These are phyloP conservation scores for Chaetomium tenue DNA, from an alignment of 495 filamentous ascomycete genomes.

Conservation along the genomic window DNA sequence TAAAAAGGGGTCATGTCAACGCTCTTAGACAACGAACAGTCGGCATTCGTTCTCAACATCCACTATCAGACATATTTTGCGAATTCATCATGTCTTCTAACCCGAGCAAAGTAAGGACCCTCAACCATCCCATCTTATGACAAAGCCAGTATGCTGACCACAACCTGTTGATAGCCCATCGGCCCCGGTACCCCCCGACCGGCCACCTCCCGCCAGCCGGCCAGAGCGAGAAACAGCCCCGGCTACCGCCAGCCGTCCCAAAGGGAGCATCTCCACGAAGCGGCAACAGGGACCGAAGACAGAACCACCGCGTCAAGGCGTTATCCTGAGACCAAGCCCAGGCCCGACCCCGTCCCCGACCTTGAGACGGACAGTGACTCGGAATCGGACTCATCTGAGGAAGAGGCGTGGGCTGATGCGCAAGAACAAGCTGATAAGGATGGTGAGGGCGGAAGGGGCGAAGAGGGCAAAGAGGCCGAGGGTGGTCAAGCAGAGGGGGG, in stretches of 20 bases:
- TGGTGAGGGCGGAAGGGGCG: constrained; percentile 15
- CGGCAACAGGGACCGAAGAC: not conserved
- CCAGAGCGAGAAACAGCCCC: not conserved
- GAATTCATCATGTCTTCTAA: not conserved
- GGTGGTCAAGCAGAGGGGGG: not conserved
- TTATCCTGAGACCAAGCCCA: not conserved
- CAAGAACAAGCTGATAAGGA: not conserved
- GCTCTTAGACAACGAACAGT: too few relatives aligned
- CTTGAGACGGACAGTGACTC: not conserved
- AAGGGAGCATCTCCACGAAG: not conserved
- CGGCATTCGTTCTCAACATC: too few relatives aligned
- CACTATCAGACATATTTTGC: too few relatives aligned
- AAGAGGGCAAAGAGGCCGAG: not conserved
- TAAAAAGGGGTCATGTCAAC: not conserved
- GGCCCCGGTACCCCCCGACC: not conserved
- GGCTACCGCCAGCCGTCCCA: not conserved
- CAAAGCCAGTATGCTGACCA: not conserved
- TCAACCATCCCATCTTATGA: not conserved
- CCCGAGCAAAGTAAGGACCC: not conserved
- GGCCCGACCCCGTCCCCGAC: not conserved
- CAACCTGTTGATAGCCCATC: not conserved
- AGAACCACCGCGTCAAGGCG: not conserved
- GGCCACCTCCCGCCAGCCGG: not conserved
- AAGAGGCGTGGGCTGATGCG: not conserved
- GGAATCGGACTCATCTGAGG: not conserved